phyloP scores from a whole-genome alignment of 352 stramenopile species.

The Phytophthora multivora region DNA sequence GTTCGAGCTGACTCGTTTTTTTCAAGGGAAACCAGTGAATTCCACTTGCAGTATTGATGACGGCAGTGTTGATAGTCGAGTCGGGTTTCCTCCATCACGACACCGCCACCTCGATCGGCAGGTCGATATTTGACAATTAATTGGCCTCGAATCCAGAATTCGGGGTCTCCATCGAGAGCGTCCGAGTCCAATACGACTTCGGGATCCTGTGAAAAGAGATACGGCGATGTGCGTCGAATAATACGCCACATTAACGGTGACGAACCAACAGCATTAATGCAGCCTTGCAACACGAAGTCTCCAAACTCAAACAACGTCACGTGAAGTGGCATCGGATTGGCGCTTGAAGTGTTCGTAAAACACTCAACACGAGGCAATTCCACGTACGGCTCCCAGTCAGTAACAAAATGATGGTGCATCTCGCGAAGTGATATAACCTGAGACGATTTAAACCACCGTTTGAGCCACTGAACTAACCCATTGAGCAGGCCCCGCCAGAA shows the following conservation, averaged over 20 bases:
- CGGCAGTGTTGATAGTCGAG: slow-evolving; percentile 33
- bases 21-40: slow-evolving; percentile 18
- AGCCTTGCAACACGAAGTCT: slow-evolving; percentile 41
- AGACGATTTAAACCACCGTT: slow-evolving; percentile 13
- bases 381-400: slow-evolving; percentile 30
- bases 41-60: slow-evolving; percentile 33
- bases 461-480: slow-evolving; percentile 46
- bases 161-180: slow-evolving; percentile 12
- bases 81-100: slow-evolving; percentile 31
- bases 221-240: slow-evolving; percentile 20
- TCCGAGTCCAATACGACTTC: slow-evolving; percentile 3
- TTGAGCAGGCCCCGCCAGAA: slow-evolving; percentile 50
- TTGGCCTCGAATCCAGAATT: slow-evolving; percentile 35
- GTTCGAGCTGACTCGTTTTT: neutral
- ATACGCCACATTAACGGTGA: slow-evolving; percentile 49
- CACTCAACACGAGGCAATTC: slow-evolving; percentile 28
- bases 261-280: slow-evolving; percentile 27
- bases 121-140: slow-evolving; percentile 33
- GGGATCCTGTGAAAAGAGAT: slow-evolving; percentile 17
- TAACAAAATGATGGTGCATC: slow-evolving; percentile 47
- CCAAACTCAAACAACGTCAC: slow-evolving; percentile 34
- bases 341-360: slow-evolving; percentile 25
- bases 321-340: slow-evolving; percentile 16
- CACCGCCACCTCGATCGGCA: neutral
- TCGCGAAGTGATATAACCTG: slow-evolving; percentile 40